Evolutionary conservation across 805 yeast genomes (phyloP), one percentile per base, ranked within the genome.

Genomic region (Ascoidea tarda): DNA sequence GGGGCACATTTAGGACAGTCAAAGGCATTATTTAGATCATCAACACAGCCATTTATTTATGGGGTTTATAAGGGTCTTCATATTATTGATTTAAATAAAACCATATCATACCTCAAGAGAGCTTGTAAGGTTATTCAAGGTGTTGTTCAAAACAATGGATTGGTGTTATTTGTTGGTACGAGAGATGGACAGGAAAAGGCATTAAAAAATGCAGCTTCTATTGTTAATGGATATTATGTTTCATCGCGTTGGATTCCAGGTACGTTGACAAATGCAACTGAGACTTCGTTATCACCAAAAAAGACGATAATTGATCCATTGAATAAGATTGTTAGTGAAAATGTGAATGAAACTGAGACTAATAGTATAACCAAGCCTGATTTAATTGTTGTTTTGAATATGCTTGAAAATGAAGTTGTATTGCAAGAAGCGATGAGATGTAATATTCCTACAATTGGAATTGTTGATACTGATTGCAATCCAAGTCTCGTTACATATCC

Each of bases 1-100:
- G 97, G 96, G 51, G 91, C 91, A 49, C 99, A 93, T 66, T 71
- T 93, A 59, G 99, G 99, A 33, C 97, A 91, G 60, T 77, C 96
- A n/a, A 83, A 79, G 44, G 72, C 84, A 3, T 71, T 83, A 56
- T 84, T 82, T 79, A 80, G 95, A 59, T 81, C 89, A 6, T 76
- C 84, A 32, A 87, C 90, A 51, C 91, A 89, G 66, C 90, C 95
- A 8, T 93, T 75, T 65, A 76, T 91, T 48, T 84, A 84, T 62
- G 99, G 98, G 52, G 84, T 78, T 57, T 88, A 93, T 61, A 82
- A 87, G 55, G 96, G 89, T n/a, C 75, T 93, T 53, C 96, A 89
- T 66, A 78, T 93, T 51, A 90, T 93, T 59, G 96, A 91, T 66
- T 72, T 90, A 59, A 91, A 91, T 59, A 82, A 86, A 68, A 93